Base-by-base conservation (phyloP, 495 filamentous ascomycete species). In the Evernia prunastri region DNA sequence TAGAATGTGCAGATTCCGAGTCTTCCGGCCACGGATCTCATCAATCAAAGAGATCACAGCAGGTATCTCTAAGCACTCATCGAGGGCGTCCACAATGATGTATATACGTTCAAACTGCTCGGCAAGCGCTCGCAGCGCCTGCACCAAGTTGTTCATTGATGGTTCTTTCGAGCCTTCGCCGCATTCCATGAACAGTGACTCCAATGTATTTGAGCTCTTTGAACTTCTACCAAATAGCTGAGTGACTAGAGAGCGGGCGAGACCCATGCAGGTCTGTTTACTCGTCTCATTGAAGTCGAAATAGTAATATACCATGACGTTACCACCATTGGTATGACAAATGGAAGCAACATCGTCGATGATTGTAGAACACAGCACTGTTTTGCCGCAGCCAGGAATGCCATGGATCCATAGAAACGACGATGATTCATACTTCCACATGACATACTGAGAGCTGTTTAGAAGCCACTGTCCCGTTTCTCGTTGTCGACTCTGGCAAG, bases 81-180 rank as follows among this genome's bases (percentile, higher is more conserved):
- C 72, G n/a, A 73, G 31, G 3, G 72, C 72, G 42, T 75, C 73
- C 1, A 74, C n/a, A 6, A 75, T 13, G 56, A 75, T 31, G 47
- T 42, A 57, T 33, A 37, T 53, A 31, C 13, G 15, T 3, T 8
- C 9, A 13, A 10, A n/a, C 40, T 43, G 25, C n/a, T 45, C 11
- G 4, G 45, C 35, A 8, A 43, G 4, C 25, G 35, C 36, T 20
- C 17, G 18, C 25, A 58, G 10, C 1, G 37, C 31, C 2, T 31
- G 27, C 18, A 45, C 3, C 20, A 63, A n/a, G 5, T 17, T 1
- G 6, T 58, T 35, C 12, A 35, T 18, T 3, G 37, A 23, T 5
- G 61, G 61, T 27, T 57, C 25, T 20, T 25, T 35, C 17, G 23
- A 27, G 10, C 53, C 53, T 13, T 13, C 17, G 12, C 20, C 25